phyloP scores from a whole-genome alignment of 371 early-diverging fungal genomes.

The Massospora cicadina region DNA sequence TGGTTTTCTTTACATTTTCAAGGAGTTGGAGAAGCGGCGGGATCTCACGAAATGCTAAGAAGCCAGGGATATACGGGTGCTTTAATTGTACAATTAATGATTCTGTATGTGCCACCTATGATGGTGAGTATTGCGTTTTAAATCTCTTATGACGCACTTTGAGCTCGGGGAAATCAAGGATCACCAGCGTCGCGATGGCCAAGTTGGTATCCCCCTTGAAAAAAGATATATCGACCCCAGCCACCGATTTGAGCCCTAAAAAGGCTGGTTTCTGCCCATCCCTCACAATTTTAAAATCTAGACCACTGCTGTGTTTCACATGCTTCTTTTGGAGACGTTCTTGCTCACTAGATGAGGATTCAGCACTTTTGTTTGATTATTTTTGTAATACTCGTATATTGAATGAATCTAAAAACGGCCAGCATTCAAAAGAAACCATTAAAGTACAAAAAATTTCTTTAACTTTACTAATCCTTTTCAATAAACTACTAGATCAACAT shows the following conservation, averaged over 20 bases:
- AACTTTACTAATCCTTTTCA: not conserved
- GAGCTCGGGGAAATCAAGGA: slow-evolving; percentile 42
- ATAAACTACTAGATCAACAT: not conserved
- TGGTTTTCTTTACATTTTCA: slow-evolving; percentile 20
- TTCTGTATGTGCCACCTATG: slow-evolving; percentile 31
- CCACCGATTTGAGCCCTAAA: slow-evolving; percentile 36
- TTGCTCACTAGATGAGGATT: slow-evolving; percentile 8
- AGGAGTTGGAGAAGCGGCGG: slow-evolving; percentile 36
- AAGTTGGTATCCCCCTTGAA: slow-evolving; percentile 30
- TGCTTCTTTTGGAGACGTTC: slow-evolving; percentile 1
- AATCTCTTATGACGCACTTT: slow-evolving; percentile 16
- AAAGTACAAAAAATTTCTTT: too few relatives aligned
- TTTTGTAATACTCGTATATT: too few relatives aligned
- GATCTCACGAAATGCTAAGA: slow-evolving; percentile 76
- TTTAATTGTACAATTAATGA: slow-evolving; percentile 32
- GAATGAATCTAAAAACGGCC: too few relatives aligned
- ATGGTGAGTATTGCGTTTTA: slow-evolving; percentile 9
- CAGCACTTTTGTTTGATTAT: too few relatives aligned
- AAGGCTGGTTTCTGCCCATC: slow-evolving; percentile 6
- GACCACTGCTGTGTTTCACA: not conserved
- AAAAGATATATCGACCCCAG: slow-evolving; percentile 75
- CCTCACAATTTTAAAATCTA: not conserved
- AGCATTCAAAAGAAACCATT: too few relatives aligned
- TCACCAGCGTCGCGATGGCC: slow-evolving; percentile 55
- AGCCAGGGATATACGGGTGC: slow-evolving; percentile 69